Percentiles rank a stretch among this genome's conserved stretches.
Evolutionary conservation across 83 land plant genomes (phyloP).

Genomic region (Larix sibirica): DNA sequence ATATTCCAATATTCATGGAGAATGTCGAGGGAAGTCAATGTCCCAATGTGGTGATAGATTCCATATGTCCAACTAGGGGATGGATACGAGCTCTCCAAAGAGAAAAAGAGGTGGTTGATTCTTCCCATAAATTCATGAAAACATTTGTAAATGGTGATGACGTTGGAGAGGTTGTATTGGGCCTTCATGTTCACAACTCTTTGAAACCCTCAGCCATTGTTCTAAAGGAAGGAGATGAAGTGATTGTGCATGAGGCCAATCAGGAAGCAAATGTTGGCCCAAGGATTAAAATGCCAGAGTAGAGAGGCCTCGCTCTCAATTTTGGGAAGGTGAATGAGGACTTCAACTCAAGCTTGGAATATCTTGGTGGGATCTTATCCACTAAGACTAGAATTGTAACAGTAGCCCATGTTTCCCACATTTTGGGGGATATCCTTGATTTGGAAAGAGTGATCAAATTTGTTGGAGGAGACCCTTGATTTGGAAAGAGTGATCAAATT

Average conservation of each 20-base stretch:
- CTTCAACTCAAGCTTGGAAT: slow-evolving; percentile 19
- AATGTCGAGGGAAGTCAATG: slow-evolving; percentile 23
- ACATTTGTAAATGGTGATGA: slow-evolving; percentile 18
- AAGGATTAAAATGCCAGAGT: slow-evolving; percentile 19
- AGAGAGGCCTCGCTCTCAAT: slow-evolving; percentile 15
- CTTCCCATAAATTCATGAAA: slow-evolving; percentile 23
- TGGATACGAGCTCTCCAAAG: slow-evolving; percentile 19
- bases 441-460: slow-evolving; percentile 17
- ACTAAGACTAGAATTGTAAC: slow-evolving; percentile 22
- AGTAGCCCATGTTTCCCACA: slow-evolving; percentile 27
- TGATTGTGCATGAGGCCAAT: slow-evolving; percentile 26
- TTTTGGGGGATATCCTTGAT: slow-evolving; percentile 26
- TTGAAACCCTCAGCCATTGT: slow-evolving; percentile 8
- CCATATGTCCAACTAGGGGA: slow-evolving; percentile 27
- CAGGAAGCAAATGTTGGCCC: slow-evolving; percentile 29
- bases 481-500: too few relatives aligned
- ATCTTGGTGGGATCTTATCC: slow-evolving; percentile 15
- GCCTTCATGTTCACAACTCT: slow-evolving; percentile 26
- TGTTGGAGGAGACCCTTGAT: not conserved
- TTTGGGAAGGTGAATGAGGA: slow-evolving; percentile 23
- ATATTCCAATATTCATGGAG: slow-evolving; percentile 24
- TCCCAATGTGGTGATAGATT: slow-evolving; percentile 23
- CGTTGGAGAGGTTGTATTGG: slow-evolving; percentile 29
- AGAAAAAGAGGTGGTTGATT: slow-evolving; percentile 9
- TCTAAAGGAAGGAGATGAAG: slow-evolving; percentile 25